Base-by-base conservation (phyloP, 352 stramenopile genomes). In the Phytophthora pistaciae region DNA sequence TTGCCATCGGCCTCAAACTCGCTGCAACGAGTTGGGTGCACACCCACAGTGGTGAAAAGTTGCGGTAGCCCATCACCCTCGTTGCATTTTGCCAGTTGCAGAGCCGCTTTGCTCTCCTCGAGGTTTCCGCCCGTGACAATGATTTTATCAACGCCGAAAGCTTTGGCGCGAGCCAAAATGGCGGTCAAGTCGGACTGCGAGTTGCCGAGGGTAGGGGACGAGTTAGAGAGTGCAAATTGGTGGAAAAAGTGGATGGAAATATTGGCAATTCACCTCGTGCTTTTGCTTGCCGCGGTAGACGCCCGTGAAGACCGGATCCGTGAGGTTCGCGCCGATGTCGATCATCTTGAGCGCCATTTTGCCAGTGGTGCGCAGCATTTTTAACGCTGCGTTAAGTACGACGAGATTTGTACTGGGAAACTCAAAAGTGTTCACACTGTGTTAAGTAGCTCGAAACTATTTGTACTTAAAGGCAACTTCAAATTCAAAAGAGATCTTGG, bases 271-370 rank as follows among this genome's bases (percentile, higher is more conserved):
- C 42, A 96, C 80, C 64, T 95, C 75, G 68, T 99, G 97, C 56
- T 91, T 91, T 63, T 90, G 68, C 76, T 97, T 92, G 68, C 94
- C 91, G 27, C 91, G 83, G 72, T 99, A 99, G 14, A 78, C 79
- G 0, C 97, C 96, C 29, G 82, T 78, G 70, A 97, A 99, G 65
- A 97, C 90, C 16, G 89, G 78, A 69, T 99, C 96, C 33, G 97
- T 85, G 18, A 99, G 77, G 77, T 99, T 99, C 53, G 93, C 94
- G 64, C 96, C 97, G 76, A 98, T 98, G 77, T 99, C 95, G 52
- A 98, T 92, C 76, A 98, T 76, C 46, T 73, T 70, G 6, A 64
- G 23, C 16, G 56, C 56, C 68, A 74, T 71, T 61, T 76, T 72
- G 52, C 25, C n/a, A 42, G 56, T 52, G 46, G 21, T 36, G n/a